These are phyloP conservation scores for Pulveroboletus sp. DNA, from an alignment of 768 basidiomycete species.

Conservation along the genomic window DNA sequence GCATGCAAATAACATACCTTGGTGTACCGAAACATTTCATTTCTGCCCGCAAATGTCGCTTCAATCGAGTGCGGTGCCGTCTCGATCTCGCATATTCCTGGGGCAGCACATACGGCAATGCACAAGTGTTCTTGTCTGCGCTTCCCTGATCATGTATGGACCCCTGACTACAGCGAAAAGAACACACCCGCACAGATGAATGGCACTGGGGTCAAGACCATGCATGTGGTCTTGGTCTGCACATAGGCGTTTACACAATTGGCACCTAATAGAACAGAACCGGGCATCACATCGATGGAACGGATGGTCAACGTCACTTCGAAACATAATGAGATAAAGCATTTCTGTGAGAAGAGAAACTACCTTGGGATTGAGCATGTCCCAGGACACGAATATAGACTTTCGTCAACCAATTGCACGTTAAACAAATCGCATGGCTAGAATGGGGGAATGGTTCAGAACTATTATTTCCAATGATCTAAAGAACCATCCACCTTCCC, in stretches of 20 bases:
- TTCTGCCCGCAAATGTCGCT: conserved; percentile 57
- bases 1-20: conserved; percentile 38
- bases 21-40: conserved; percentile 60
- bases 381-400: conserved; percentile 39
- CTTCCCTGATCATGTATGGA: not conserved
- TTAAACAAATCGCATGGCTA: conserved; percentile 43
- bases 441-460: not conserved
- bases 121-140: conserved; percentile 53
- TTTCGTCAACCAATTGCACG: conserved; percentile 29
- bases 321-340: not conserved
- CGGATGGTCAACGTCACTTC: conserved; percentile 44
- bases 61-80: conserved; percentile 57
- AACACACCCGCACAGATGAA: conserved; percentile 59
- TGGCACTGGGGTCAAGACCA: conserved; percentile 35
- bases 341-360: not conserved
- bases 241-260: conserved; percentile 56
- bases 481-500: conserved; percentile 38
- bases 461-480: not conserved
- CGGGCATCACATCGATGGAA: conserved; percentile 50
- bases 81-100: conserved; percentile 58
- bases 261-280: conserved; percentile 52
- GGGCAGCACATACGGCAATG: conserved; percentile 36
- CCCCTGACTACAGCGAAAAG: not conserved
- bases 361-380: conserved; percentile 44
- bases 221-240: conserved; percentile 49